phyloP scores from a whole-genome alignment of 2,329 filamentous ascomycete genomes.

The Ophiostoma pallidulum region DNA sequence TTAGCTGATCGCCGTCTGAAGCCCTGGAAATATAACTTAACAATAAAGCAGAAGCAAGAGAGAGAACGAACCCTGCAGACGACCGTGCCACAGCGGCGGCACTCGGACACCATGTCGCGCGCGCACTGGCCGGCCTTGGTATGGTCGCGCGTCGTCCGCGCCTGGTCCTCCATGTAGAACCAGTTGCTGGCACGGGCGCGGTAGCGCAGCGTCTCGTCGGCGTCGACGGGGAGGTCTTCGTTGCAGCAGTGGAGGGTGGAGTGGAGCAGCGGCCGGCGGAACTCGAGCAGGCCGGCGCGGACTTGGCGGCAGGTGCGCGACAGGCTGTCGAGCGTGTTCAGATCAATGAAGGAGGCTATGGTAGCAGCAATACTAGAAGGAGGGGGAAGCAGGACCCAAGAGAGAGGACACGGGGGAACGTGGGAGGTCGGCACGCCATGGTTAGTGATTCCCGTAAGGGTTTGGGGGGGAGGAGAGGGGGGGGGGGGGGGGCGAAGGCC shows the following conservation, averaged over 20 bases:
- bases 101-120: conserved; percentile 76
- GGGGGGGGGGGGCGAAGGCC: too few species aligned
- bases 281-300: conserved; percentile 67
- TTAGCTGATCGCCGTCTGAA: too few species aligned
- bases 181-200: conserved; percentile 48
- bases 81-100: conserved; percentile 64
- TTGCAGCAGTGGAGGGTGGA: conserved; percentile 74
- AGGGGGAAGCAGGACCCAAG: too few species aligned
- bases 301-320: conserved; percentile 75
- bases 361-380: conserved; percentile 67
- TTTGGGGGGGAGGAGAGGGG: too few species aligned
- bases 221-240: conserved; percentile 48
- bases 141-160: conserved; percentile 32
- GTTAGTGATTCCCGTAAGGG: conserved; percentile 14
- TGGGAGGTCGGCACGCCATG: neutral
- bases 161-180: conserved; percentile 49
- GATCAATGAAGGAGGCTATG: conserved; percentile 68
- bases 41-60: neutral
- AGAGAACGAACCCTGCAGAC: conserved; percentile 63
- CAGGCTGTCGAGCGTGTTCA: conserved; percentile 78
- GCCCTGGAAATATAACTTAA: too few species aligned
- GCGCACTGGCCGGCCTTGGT: conserved; percentile 74
- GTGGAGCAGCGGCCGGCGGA: conserved; percentile 60
- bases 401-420: conserved; percentile 10
- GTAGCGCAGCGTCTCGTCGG: conserved; percentile 47